A percentile compares a stretch with the other conserved stretches of the same genome.
These are phyloP conservation scores for Hanseniaspora taiwanica DNA, from an alignment of 805 yeast genomes.

Conservation along the genomic window DNA sequence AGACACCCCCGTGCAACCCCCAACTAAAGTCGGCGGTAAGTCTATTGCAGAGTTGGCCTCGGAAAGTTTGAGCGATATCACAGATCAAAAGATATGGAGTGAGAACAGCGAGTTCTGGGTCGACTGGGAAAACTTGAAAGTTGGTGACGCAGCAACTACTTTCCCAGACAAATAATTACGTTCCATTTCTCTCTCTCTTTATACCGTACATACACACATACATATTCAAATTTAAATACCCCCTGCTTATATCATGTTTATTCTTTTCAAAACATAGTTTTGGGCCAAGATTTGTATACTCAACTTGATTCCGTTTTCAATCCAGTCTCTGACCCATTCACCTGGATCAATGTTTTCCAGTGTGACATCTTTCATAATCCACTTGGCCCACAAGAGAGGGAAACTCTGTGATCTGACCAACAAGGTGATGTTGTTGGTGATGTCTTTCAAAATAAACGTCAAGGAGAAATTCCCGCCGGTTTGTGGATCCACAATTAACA, in stretches of 20 bases:
- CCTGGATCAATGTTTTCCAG: conserved; percentile 48
- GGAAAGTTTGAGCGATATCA: conserved; percentile 14
- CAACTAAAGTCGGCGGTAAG: not conserved
- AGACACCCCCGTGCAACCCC: conserved; percentile 7
- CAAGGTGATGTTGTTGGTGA: conserved; percentile 60
- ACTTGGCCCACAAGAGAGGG: conserved; percentile 83
- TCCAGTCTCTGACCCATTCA: conserved; percentile 73
- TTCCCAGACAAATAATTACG: conserved; percentile 5
- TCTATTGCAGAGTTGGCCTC: conserved; percentile 5
- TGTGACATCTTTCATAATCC: conserved; percentile 40
- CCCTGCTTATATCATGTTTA: conserved; percentile 27
- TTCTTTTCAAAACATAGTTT: conserved; percentile 77
- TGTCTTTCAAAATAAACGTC: conserved; percentile 63
- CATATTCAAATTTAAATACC: conserved; percentile 3
- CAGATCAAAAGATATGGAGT: conserved; percentile 14
- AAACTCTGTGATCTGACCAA: conserved; percentile 77
- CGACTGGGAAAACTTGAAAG: conserved; percentile 22
- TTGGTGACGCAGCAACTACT: conserved; percentile 15
- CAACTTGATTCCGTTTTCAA: conserved; percentile 63
- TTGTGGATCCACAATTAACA: conserved; percentile 26
- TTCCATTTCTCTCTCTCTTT: too few species aligned
- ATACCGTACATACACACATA: too few species aligned
- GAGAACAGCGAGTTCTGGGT: conserved; percentile 18
- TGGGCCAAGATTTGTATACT: conserved; percentile 83
- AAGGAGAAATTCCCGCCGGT: conserved; percentile 52